Base-by-base conservation (phyloP, 2,329 filamentous ascomycete species). In the Aspergillus piperis region DNA sequence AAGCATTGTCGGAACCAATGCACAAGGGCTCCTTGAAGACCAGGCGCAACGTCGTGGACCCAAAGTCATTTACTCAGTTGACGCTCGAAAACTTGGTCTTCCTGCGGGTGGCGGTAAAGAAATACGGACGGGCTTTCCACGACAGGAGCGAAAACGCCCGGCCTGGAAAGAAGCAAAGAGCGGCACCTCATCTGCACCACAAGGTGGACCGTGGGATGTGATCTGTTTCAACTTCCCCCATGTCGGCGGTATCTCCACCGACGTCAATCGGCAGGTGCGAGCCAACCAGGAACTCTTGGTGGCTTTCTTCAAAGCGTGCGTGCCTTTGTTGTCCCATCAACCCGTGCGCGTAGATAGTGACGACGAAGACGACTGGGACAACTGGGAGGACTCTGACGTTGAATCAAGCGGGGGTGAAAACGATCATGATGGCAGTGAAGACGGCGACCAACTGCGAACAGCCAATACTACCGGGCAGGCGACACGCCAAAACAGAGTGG, bases 171-270 rank as follows among this genome's bases (percentile, higher is more conserved):
- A 61, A 44, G 55, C 55, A 39, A 58, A 56, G 21, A 53, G 56
- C 13, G 23, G 27, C 11, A 21, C 38, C 17, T 19, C 27, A 1
- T 17, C 62, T 25, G 17, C 41, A 17, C 59, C 54, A 7, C 39
- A 58, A 3, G 70, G 70, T 15, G 77, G 77, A 3, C 76, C 80
- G 3, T 93, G 90, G 82, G 88, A 96, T 75, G 84, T 87, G 59
- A 88, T 98, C 63, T 83, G 94, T 66, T 99, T 98, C 86, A 96
- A 97, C 82, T 99, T 99, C 77, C 95, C 95, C 38, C 95, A 99
- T 79, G 90, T 96, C 3, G 95, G 95, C 64, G 95, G 95, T 49
- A 88, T 96, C 70, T 90, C 87, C 65, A 98, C 90, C 68, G 93
- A 98, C 79, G 90, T 97, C 58, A 97, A 97, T 80, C 84, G 95